Percentiles rank a stretch among this genome's conserved stretches.
These are phyloP conservation scores for Coemansia reversa DNA, from an alignment of 192 early-diverging fungal species.

Conservation along the genomic window DNA sequence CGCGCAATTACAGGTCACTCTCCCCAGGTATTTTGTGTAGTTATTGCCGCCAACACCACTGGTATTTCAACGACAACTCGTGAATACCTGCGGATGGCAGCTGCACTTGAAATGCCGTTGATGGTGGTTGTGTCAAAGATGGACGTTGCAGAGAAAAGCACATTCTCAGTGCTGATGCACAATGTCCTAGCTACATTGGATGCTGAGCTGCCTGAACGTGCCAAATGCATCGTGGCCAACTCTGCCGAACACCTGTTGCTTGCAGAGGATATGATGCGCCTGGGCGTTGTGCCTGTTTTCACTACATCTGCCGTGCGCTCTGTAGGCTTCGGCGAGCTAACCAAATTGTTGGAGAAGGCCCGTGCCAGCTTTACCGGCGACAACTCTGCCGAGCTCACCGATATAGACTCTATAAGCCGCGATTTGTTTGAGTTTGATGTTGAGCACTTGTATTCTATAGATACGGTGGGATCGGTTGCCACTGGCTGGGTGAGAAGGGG, in stretches of 20 bases:
- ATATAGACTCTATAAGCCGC: conserved; percentile 14
- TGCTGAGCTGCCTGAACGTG: conserved; percentile 30
- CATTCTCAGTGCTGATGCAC: conserved; percentile 56
- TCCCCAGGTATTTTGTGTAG: conserved; percentile 86
- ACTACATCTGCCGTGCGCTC: conserved; percentile 80
- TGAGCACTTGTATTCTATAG: conserved; percentile 70
- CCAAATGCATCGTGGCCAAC: conserved; percentile 38
- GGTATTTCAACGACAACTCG: conserved; percentile 65
- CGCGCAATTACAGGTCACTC: conserved; percentile 86
- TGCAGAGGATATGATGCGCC: conserved; percentile 42
- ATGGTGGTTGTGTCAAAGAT: conserved; percentile 88
- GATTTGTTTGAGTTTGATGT: conserved; percentile 71
- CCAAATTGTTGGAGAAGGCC: conserved; percentile 56
- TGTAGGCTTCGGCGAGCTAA: conserved; percentile 66
- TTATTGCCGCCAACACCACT: conserved; percentile 69
- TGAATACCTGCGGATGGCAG: conserved; percentile 78
- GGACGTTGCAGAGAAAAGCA: conserved; percentile 61
- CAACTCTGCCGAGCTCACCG: conserved; percentile 9
- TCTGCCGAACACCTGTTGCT: conserved; percentile 19
- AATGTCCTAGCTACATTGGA: conserved; percentile 50
- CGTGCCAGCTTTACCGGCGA: background rate
- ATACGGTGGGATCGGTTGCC: conserved; percentile 64
- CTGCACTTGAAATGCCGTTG: conserved; percentile 78
- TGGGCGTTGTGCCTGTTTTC: conserved; percentile 76
- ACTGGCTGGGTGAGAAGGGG: conserved; percentile 62